Base-by-base conservation (phyloP, 2,329 filamentous ascomycete genomes). In the Beauveria medogensis region DNA sequence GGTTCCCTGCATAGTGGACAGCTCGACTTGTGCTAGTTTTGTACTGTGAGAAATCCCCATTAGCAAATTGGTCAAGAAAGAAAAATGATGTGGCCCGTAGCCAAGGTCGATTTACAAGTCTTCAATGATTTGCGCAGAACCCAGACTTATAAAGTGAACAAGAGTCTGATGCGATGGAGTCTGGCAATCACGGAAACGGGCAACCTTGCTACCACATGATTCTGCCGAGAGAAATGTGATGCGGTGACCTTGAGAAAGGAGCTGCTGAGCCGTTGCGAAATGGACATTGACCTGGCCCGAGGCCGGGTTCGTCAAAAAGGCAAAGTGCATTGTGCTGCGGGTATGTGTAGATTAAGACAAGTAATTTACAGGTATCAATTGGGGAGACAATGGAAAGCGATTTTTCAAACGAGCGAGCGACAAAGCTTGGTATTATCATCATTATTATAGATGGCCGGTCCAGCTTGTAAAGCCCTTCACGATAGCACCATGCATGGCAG, bases 191-290 rank as follows among this genome's bases (percentile, higher is more conserved):
- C 54, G 44, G 8, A 56, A 56, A 14, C 44, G 41, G 5, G 54
- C 5, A 37, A 56, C 54, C 47, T 56, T 56, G 26, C 34, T n/a
- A 20, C 43, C 26, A 6, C 54, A 56, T 24, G 54, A 56, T 40
- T 56, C 43, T 14, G 54, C 54, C 5, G 54, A 56, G 54, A 56
- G 54, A n/a, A 56, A 56, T 46, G 54, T 56, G 18, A 56, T 43
- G 20, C 20, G 41, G 44, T 56, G 54, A 6, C 54, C 54, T 16
- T 56, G n/a, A 22, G 26, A 34, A 26, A 56, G 43, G 30, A 56
- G 54, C 28, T 56, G 24, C 20, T 56, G 54, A 1, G 54, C 54
- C 7, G 54, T 56, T 16, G 43, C 43, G 12, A 56, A 56, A 5
- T 56, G 54, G 16, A 56, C 43, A 37, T 56, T 56, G 22, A 40